Evolutionary conservation across 495 filamentous ascomycete genomes (phyloP), one percentile per base, ranked within the genome.

Genomic region (Mytilinidion resinicola): DNA sequence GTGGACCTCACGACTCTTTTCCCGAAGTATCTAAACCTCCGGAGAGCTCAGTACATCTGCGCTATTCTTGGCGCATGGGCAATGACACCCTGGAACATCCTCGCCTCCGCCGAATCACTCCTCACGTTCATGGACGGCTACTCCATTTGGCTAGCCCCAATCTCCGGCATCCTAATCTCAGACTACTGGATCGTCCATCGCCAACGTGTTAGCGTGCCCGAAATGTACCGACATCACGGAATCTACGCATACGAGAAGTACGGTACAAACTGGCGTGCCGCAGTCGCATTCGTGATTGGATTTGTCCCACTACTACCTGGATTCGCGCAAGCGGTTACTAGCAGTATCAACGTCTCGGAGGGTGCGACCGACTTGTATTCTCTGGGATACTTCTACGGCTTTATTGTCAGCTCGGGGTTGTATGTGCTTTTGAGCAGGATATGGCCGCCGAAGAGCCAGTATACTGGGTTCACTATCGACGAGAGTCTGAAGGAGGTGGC

Each of bases 61-160:
- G 74, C 76, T 8, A 60, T 79, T 37, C 66, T 80, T 50, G 75
- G 53, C 8, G 66, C 63, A 14, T 85, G 80, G 81, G 75, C 76
- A 51, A 78, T 85, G 56, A 80, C 82, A 6, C 81, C 82, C 9
- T 85, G 82, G 82, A 82, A 81, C 67, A 85, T 85, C 67, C 77
- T 85, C 46, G 75, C 72, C 48, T 80, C 76, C 0, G 82, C 82
- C 12, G 74, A 73, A 11, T 80, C 75, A 14, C 80, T 85, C 53
- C 71, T 85, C 1, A 78, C 72, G 47, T 85, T 85, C 72, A 82
- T 85, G 82, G 60, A 65, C 11, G 69, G 69, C 38, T 67, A 75
- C 8, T 73, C 71, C 15, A 74, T 76, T 57, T 77, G 76, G 68
- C 67, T 77, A 7, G 73, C 74, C 14, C 75, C 75, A 7, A 75